Percentiles rank a stretch among this genome's conserved stretches.
Conservation (phyloP, 176 grass and related monocot species). For the Bonia amplexicaulis region DNA sequence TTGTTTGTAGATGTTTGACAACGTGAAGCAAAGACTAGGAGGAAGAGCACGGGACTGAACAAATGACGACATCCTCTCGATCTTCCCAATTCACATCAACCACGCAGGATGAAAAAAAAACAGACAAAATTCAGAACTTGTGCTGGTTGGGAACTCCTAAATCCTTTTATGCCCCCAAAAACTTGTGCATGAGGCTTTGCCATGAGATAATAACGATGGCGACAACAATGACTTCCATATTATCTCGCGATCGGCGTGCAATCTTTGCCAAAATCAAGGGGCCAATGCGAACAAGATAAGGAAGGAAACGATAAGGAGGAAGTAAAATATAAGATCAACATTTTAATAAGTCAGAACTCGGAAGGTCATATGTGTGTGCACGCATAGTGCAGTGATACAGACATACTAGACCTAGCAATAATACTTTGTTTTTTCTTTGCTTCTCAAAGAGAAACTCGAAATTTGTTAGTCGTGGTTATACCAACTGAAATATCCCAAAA, state of each 20-base stretch:
- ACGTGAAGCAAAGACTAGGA: slow-evolving; percentile 1
- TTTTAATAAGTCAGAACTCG: background rate
- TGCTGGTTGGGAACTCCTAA: background rate
- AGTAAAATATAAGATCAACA: background rate
- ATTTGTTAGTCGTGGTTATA: background rate
- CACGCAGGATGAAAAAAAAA: background rate
- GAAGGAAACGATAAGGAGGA: background rate
- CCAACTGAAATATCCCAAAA: background rate
- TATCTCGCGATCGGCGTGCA: background rate
- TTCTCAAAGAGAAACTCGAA: background rate
- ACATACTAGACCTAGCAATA: background rate
- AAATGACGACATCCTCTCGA: slow-evolving; percentile 27
- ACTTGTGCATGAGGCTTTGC: background rate
- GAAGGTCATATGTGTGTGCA: background rate
- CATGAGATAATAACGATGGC: background rate
- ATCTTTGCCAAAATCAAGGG: background rate
- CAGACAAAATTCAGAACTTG: background rate
- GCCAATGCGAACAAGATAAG: background rate
- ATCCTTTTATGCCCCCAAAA: background rate
- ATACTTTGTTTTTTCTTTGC: background rate
- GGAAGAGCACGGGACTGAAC: background rate
- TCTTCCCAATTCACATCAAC: background rate
- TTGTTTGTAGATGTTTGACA: background rate
- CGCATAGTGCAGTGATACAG: background rate
- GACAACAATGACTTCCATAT: background rate